These are phyloP conservation scores for Naganishia onofrii DNA, from an alignment of 768 basidiomycete species.

Conservation along the genomic window DNA sequence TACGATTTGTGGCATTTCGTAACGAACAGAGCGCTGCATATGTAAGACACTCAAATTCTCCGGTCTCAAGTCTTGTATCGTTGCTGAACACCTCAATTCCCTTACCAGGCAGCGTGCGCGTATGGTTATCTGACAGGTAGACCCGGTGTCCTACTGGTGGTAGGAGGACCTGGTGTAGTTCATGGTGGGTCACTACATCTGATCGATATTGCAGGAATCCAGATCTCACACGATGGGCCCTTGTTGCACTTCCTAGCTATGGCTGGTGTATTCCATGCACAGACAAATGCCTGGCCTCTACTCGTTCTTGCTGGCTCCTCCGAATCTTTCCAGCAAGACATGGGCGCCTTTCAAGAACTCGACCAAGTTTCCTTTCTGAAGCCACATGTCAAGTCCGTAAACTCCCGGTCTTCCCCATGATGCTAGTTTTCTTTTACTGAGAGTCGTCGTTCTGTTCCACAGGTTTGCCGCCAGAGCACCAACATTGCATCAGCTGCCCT, in stretches of 20 bases:
- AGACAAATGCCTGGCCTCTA: constrained; percentile 35
- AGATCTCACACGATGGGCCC: background rate
- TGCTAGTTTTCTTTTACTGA: background rate
- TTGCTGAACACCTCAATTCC: background rate
- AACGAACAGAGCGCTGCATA: constrained; percentile 39
- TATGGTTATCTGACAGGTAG: constrained; percentile 35
- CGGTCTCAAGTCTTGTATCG: background rate
- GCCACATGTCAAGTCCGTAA: constrained; percentile 30
- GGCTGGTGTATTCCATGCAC: constrained; percentile 33
- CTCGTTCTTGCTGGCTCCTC: constrained; percentile 35
- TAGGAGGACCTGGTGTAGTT: constrained; percentile 37
- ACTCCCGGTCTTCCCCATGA: background rate
- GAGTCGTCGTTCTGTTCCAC: background rate
- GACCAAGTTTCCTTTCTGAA: constrained; percentile 35
- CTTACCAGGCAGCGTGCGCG: constrained; percentile 35
- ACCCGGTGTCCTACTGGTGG: constrained; percentile 36
- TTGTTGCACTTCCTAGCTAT: constrained; percentile 26
- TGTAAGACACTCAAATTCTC: constrained; percentile 25
- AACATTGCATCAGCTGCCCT: constrained; percentile 28
- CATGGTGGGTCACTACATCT: constrained; percentile 27
- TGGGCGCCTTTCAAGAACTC: constrained; percentile 39
- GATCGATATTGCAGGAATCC: background rate
- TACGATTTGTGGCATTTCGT: constrained; percentile 36
- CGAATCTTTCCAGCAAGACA: constrained; percentile 34
- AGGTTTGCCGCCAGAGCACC: constrained; percentile 35